These are phyloP conservation scores for Mortierella sp. DNA, from an alignment of 371 early-diverging fungal species.

Conservation along the genomic window DNA sequence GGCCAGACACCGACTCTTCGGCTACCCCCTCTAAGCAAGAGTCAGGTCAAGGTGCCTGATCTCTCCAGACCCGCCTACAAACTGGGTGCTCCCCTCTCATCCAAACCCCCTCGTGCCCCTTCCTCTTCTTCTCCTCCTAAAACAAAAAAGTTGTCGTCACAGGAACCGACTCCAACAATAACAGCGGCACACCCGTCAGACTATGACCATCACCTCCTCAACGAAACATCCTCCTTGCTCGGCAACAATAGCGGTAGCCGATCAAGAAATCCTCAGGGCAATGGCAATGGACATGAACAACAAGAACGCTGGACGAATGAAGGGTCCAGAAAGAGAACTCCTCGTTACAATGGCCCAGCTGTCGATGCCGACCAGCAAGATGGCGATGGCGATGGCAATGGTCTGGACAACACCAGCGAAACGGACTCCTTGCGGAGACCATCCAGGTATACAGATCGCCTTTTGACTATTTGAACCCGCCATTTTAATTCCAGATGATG, in stretches of 20 bases:
- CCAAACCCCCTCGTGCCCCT: conserved; percentile 22
- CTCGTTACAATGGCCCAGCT: conserved; percentile 38
- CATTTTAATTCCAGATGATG: conserved; percentile 31
- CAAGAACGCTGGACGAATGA: conserved; percentile 42
- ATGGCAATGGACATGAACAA: neutral
- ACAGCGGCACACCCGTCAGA: neutral
- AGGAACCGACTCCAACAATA: neutral
- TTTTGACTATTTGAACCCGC: neutral
- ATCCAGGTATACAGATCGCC: conserved; percentile 34
- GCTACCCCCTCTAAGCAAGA: conserved; percentile 42
- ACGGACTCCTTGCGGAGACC: conserved; percentile 39
- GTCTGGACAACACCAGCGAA: conserved; percentile 1
- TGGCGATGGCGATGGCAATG: conserved; percentile 8
- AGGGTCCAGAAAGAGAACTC: conserved; percentile 37
- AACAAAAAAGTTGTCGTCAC: neutral
- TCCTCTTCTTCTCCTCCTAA: neutral
- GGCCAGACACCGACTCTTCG: conserved; percentile 6
- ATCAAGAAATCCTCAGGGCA: conserved; percentile 21
- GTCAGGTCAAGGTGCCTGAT: conserved; percentile 42
- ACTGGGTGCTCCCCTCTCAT: conserved; percentile 32
- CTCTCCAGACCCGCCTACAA: conserved; percentile 45
- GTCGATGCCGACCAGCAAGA: conserved; percentile 6
- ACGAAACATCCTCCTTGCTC: conserved; percentile 38
- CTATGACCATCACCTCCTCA: conserved; percentile 6
- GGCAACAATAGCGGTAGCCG: conserved; percentile 18